Base-by-base conservation (phyloP, 768 basidiomycete species). In the Lyophyllum decastes region DNA sequence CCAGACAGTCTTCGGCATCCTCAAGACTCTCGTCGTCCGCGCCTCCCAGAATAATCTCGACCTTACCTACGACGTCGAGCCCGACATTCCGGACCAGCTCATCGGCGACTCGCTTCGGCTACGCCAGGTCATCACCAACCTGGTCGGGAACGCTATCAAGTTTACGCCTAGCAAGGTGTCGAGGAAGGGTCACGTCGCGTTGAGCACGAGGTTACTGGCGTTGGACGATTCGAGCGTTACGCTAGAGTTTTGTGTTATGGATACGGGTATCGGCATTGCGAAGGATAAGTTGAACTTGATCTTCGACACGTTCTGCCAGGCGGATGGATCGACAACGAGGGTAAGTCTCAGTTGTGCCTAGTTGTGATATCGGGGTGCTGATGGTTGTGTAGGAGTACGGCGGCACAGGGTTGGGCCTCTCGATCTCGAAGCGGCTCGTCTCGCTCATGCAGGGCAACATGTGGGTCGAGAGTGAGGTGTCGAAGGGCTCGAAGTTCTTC, bases 221-320 rank as follows among this genome's bases (percentile, higher is more conserved):
- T 72, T 88, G 61, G 92, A 94, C 59, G 90, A 93, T 61, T 82
- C 88, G 68, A 88, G 84, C 58, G 92, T 95, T 24, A 94, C 92
- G 25, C 78, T 99, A 21, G 94, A 98, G 74, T 97, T 99, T 80
- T 97, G 95, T 68, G 95, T 98, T 21, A 89, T 90, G 52, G 97
- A 99, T 69, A 98, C 95, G 1, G 97, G 97, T 55, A 99, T 99
- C 66, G 97, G 97, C 52, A 98, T 99, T 70, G 94, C 96, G 55
- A 94, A 95, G 70, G 97, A 98, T 73, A 98, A 98, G 78, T 77
- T 98, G 63, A 96, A 95, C 68, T 79, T 98, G 67, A 98, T 98
- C 70, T 99, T 98, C 74, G 97, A 99, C 69, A 98, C 97, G 1
- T 99, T 99, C 76, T 94, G 93, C 63, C 97, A 98, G 70, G 97